Evolutionary conservation across 2,329 filamentous ascomycete species (phyloP).

Genomic region (Emmonsia crescens): DNA sequence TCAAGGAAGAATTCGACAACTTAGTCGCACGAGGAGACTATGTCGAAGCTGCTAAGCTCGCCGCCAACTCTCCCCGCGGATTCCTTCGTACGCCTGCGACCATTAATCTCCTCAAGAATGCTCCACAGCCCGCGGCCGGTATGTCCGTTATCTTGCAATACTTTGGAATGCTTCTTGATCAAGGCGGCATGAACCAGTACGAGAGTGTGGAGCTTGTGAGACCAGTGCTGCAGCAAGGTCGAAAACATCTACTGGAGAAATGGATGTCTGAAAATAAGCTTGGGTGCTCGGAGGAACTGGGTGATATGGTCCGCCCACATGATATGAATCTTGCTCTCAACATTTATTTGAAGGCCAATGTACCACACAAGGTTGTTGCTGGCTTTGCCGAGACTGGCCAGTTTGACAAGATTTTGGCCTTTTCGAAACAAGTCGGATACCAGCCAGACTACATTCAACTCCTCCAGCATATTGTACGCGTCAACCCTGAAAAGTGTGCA

Average conservation of each 20-base stretch:
- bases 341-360: conserved; percentile 85
- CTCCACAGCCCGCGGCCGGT: conserved; percentile 60
- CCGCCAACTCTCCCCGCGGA: conserved; percentile 88
- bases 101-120: conserved; percentile 87
- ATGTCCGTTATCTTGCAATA: conserved; percentile 95
- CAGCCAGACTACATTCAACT: conserved; percentile 91
- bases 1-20: conserved; percentile 85
- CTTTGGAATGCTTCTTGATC: conserved; percentile 93
- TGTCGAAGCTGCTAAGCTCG: conserved; percentile 83
- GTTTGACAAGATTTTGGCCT: conserved; percentile 93
- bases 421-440: conserved; percentile 74
- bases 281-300: conserved; percentile 89
- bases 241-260: conserved; percentile 93
- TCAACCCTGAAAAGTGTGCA: conserved; percentile 84
- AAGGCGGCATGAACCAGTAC: conserved; percentile 82
- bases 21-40: conserved; percentile 71
- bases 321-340: conserved; percentile 77
- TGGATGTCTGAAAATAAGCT: conserved; percentile 96
- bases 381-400: conserved; percentile 91
- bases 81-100: conserved; percentile 92
- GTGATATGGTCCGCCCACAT: conserved; percentile 83
- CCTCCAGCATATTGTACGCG: conserved; percentile 81
- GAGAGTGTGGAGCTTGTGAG: conserved; percentile 90
- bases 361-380: conserved; percentile 87
- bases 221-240: conserved; percentile 83